Conservation (phyloP, 768 basidiomycete genomes). For the Hygrophoropsis aurantiaca region DNA sequence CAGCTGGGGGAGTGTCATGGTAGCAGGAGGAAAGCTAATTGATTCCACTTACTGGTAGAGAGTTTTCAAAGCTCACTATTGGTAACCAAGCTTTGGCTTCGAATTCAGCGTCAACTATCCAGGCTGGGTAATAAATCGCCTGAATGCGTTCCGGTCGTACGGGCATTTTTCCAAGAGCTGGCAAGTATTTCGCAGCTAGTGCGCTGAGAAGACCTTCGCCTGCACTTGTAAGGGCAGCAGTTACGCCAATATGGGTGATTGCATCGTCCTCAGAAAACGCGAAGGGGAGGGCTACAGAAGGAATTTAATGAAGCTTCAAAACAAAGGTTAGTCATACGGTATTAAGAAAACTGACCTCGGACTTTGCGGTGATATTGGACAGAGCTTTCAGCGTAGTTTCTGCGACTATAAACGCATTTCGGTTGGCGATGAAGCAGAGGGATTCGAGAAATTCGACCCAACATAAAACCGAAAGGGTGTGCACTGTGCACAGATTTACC, state of each 20-base stretch:
- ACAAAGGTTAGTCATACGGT: background rate
- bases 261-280: slow-evolving; percentile 45
- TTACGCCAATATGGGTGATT: slow-evolving; percentile 35
- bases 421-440: too few species aligned
- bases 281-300: slow-evolving; percentile 50
- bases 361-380: slow-evolving; percentile 36
- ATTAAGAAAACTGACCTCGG: slow-evolving; percentile 32
- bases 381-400: slow-evolving; percentile 18
- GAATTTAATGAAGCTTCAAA: slow-evolving; percentile 7
- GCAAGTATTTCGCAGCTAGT: slow-evolving; percentile 37
- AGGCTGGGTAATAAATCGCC: slow-evolving; percentile 62
- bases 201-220: slow-evolving; percentile 25
- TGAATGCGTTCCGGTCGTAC: slow-evolving; percentile 46
- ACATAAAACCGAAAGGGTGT: too few species aligned
- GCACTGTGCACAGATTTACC: too few species aligned
- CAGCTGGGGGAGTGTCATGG: slow-evolving; percentile 19
- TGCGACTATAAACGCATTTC: background rate
- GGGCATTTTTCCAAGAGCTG: slow-evolving; percentile 36
- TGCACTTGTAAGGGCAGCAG: slow-evolving; percentile 25
- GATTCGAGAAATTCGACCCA: too few species aligned
- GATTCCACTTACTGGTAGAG: slow-evolving; percentile 25
- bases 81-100: slow-evolving; percentile 34
- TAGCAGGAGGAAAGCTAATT: background rate
- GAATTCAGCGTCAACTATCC: slow-evolving; percentile 59
- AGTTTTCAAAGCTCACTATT: slow-evolving; percentile 15